Conservation (phyloP, 164 flowering plant species). For the Nymphaea colorata region DNA sequence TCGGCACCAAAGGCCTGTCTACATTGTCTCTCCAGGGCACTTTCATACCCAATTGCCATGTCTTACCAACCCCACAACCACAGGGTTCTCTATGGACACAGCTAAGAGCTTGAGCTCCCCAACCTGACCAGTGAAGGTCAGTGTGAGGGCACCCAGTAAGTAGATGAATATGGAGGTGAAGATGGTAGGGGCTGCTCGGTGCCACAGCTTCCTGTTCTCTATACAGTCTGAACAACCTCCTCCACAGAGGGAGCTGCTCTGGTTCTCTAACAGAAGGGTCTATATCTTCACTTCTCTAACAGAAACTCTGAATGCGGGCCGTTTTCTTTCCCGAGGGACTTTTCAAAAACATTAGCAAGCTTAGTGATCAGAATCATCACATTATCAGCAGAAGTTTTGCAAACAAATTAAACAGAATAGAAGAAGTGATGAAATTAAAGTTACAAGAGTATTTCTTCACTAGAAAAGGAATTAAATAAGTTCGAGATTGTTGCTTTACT, state of each 20-base stretch:
- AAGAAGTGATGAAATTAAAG: too few species aligned
- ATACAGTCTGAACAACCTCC: neutral
- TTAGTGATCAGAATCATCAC: too few species aligned
- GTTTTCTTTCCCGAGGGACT: too few species aligned
- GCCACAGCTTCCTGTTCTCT: constrained; percentile 20
- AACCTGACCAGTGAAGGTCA: constrained; percentile 23
- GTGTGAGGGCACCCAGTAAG: constrained; percentile 32
- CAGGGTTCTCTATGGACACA: constrained; percentile 20
- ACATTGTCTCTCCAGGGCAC: constrained; percentile 8
- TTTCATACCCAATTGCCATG: constrained; percentile 6
- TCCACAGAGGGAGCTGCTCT: neutral
- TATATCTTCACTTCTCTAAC: neutral
- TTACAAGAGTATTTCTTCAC: too few species aligned
- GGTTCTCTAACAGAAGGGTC: neutral
- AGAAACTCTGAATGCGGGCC: too few species aligned
- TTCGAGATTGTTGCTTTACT: too few species aligned
- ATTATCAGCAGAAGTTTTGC: too few species aligned
- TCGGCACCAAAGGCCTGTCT: constrained; percentile 9
- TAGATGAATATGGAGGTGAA: constrained; percentile 29
- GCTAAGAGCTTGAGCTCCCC: constrained; percentile 25
- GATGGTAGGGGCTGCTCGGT: constrained; percentile 33
- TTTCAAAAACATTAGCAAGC: too few species aligned
- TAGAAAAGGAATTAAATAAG: too few species aligned
- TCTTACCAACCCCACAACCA: constrained; percentile 17
- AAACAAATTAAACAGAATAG: too few species aligned